phyloP scores from a whole-genome alignment of 2,329 filamentous ascomycete genomes.

The Xylaria sp. region DNA sequence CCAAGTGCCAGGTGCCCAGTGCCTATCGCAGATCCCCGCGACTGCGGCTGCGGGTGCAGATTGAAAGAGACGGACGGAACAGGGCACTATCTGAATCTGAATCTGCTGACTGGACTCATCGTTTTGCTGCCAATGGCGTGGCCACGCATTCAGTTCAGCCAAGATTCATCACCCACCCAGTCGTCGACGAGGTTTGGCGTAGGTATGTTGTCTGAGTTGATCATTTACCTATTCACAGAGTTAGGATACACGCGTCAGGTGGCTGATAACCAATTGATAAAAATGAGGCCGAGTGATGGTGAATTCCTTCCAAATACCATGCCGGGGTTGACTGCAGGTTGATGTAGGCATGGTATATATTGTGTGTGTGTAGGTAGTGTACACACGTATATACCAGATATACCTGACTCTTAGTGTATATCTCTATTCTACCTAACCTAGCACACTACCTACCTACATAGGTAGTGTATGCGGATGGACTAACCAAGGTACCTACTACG shows the following conservation, averaged over 20 bases:
- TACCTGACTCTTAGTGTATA: too few relatives aligned
- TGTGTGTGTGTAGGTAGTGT: not conserved
- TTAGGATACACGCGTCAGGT: not conserved
- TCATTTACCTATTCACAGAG: not conserved
- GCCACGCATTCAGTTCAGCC: conserved; percentile 22
- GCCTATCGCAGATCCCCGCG: conserved; percentile 7
- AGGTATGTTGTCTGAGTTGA: conserved; percentile 7
- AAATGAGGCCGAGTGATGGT: not conserved
- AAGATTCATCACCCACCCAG: conserved; percentile 15
- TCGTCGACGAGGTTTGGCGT: not conserved
- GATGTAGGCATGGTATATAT: conserved; percentile 1
- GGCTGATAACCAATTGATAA: conserved; percentile 11
- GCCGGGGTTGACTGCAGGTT: conserved; percentile 13
- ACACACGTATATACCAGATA: not conserved
- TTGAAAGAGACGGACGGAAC: conserved; percentile 13
- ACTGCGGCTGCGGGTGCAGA: not conserved
- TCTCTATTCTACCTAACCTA: too few relatives aligned
- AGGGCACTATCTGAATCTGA: not conserved
- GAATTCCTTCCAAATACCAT: conserved; percentile 14
- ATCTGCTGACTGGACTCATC: conserved; percentile 22
- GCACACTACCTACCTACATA: too few relatives aligned
- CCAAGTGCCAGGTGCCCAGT: not conserved
- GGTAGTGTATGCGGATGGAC: too few relatives aligned
- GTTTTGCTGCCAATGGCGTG: conserved; percentile 28
- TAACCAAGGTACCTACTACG: too few relatives aligned